These are phyloP conservation scores for Ophiostoma angusticollis DNA, from an alignment of 2,329 filamentous ascomycete genomes.

Conservation along the genomic window DNA sequence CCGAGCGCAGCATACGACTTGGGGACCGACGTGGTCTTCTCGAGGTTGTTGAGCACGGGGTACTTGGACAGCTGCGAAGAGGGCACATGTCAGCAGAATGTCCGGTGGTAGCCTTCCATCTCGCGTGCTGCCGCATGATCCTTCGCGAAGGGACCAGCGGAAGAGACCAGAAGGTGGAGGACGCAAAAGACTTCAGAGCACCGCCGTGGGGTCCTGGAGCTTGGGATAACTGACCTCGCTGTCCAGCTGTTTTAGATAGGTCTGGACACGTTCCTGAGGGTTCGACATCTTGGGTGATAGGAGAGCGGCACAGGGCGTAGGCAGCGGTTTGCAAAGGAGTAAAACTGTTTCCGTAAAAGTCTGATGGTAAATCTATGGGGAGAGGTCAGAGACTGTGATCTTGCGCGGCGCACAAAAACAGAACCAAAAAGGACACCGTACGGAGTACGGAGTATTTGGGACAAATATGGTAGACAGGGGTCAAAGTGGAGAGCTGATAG, in stretches of 20 bases:
- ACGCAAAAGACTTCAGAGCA: not conserved
- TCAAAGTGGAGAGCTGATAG: too few species aligned
- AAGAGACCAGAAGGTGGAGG: not conserved
- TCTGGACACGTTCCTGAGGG: constrained; percentile 63
- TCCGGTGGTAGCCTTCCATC: not conserved
- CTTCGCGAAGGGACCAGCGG: not conserved
- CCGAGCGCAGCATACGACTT: constrained; percentile 78
- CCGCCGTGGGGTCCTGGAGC: too few species aligned
- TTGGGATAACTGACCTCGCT: constrained; percentile 51
- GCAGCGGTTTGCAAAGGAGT: not conserved
- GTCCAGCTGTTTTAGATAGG: constrained; percentile 68
- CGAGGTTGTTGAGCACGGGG: constrained; percentile 68
- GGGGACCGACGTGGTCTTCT: constrained; percentile 70
- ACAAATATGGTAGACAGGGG: too few species aligned
- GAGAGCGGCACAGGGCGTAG: too few species aligned
- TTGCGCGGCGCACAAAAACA: not conserved
- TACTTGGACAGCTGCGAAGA: constrained; percentile 73
- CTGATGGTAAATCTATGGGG: not conserved
- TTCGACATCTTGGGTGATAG: constrained; percentile 49
- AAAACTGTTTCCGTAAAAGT: too few species aligned
- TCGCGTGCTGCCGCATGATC: not conserved
- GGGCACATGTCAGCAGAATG: constrained; percentile 1
- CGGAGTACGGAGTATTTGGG: too few species aligned
- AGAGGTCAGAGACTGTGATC: not conserved
- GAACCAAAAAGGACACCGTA: constrained; percentile 10